phyloP scores from a whole-genome alignment of 2,329 filamentous ascomycete species.

The Trichoderma asperellum region DNA sequence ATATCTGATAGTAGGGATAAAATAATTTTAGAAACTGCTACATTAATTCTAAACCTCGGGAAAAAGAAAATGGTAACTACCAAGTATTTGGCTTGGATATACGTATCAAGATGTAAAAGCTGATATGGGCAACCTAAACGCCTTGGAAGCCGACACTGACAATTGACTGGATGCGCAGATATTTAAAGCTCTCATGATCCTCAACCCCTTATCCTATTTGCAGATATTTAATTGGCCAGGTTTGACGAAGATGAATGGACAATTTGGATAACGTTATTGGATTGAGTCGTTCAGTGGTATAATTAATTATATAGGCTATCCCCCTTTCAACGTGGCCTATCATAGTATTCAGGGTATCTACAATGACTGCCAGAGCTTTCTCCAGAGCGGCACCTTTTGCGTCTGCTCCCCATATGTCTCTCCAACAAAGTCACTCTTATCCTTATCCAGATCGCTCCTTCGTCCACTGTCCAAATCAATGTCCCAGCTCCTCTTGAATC shows the following conservation, averaged over 20 bases:
- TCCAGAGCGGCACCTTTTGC: constrained; percentile 46
- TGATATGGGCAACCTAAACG: no score
- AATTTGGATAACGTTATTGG: not conserved
- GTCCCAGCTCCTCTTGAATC: constrained; percentile 53
- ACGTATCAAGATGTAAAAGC: no score
- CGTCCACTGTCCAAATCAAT: constrained; percentile 62
- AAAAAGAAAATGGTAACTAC: no score
- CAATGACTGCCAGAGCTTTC: constrained; percentile 47
- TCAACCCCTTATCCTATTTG: not conserved
- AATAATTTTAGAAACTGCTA: no score
- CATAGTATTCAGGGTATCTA: constrained; percentile 35
- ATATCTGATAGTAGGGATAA: no score
- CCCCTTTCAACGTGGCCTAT: not conserved
- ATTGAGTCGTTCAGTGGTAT: not conserved
- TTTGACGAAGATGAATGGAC: not conserved
- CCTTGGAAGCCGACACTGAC: no score
- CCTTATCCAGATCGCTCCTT: constrained; percentile 59
- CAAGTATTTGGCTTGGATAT: no score
- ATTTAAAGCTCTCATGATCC: no score
- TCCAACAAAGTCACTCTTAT: constrained; percentile 45
- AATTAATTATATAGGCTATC: not conserved
- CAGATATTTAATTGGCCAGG: not conserved
- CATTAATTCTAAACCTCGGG: no score
- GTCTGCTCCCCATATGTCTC: constrained; percentile 39
- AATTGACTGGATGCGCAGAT: no score